phyloP scores from a whole-genome alignment of 768 basidiomycete genomes.

The Collybia nuda region DNA sequence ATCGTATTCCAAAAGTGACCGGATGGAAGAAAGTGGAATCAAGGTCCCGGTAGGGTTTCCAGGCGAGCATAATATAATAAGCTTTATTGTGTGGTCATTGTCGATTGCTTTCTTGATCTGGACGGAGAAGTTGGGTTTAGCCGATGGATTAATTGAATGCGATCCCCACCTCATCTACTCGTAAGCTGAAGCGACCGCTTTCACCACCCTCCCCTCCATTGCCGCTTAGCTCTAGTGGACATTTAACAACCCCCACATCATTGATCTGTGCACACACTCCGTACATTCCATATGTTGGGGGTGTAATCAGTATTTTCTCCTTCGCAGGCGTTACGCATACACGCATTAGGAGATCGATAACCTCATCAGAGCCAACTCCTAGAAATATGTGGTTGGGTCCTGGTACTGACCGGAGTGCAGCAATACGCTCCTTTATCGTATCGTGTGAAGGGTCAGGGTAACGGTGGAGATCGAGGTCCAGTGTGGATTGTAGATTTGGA shows the following conservation, averaged over 20 bases:
- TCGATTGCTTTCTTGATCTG: conserved; percentile 74
- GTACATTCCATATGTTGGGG: conserved; percentile 99
- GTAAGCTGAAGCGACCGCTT: conserved; percentile 68
- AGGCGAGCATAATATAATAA: conserved; percentile 94
- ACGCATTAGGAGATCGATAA: conserved; percentile 92
- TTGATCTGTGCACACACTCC: conserved; percentile 93
- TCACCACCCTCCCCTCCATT: conserved; percentile 72
- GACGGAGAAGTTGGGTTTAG: neutral
- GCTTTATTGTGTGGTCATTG: conserved; percentile 77
- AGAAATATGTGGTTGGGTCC: conserved; percentile 75
- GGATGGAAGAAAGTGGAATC: conserved; percentile 70
- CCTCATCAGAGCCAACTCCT: conserved; percentile 96
- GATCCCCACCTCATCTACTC: conserved; percentile 65
- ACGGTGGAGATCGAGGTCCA: conserved; percentile 67
- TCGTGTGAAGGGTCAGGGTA: conserved; percentile 94
- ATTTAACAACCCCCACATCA: conserved; percentile 80
- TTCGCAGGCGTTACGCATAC: conserved; percentile 77
- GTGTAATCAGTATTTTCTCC: conserved; percentile 86
- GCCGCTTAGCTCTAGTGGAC: conserved; percentile 63
- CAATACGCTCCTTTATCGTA: conserved; percentile 74
- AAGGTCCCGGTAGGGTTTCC: conserved; percentile 95
- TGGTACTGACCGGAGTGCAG: conserved; percentile 68
- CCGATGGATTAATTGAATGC: neutral
- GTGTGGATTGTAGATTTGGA: conserved; percentile 35
- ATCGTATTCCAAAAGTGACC: conserved; percentile 70